phyloP scores from a whole-genome alignment of 2,329 filamentous ascomycete genomes.

The Colletotrichum spinosum region DNA sequence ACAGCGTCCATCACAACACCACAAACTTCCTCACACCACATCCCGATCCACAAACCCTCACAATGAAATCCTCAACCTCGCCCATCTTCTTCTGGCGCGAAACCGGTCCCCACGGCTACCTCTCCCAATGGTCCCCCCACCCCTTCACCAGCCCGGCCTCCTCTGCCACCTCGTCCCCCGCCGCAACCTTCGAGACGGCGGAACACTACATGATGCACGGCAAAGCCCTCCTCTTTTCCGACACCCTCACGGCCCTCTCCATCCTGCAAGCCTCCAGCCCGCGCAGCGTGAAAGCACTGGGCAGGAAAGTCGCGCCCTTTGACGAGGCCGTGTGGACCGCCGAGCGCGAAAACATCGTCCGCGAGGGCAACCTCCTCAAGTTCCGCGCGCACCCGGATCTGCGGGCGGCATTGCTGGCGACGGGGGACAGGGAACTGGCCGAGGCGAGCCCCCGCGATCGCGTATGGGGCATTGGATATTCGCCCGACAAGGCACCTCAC shows the following conservation, averaged over 20 bases:
- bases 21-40: not conserved
- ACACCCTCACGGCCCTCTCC: slow-evolving; percentile 53
- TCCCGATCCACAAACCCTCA: not conserved
- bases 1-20: not conserved
- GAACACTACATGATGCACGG: slow-evolving; percentile 70
- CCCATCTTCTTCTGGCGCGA: slow-evolving; percentile 62
- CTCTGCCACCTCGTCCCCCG: slow-evolving; percentile 49
- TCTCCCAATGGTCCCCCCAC: slow-evolving; percentile 67
- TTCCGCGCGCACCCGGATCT: slow-evolving; percentile 64
- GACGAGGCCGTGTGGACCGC: slow-evolving; percentile 61
- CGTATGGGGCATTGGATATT: slow-evolving; percentile 76
- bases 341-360: slow-evolving; percentile 65
- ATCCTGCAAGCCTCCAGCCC: slow-evolving; percentile 63
- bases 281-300: slow-evolving; percentile 63
- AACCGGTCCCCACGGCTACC: slow-evolving; percentile 61
- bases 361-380: slow-evolving; percentile 68
- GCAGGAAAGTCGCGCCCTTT: slow-evolving; percentile 66
- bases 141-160: slow-evolving; percentile 53
- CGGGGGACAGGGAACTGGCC: slow-evolving; percentile 70
- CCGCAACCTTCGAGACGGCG: slow-evolving; percentile 58
- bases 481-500: slow-evolving; percentile 58
- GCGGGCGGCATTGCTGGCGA: slow-evolving; percentile 62
- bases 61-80: not conserved
- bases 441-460: slow-evolving; percentile 71
- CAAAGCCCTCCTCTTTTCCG: slow-evolving; percentile 63